Conservation (phyloP, 140 eudicot genomes). For the Senecio squalidus region DNA sequence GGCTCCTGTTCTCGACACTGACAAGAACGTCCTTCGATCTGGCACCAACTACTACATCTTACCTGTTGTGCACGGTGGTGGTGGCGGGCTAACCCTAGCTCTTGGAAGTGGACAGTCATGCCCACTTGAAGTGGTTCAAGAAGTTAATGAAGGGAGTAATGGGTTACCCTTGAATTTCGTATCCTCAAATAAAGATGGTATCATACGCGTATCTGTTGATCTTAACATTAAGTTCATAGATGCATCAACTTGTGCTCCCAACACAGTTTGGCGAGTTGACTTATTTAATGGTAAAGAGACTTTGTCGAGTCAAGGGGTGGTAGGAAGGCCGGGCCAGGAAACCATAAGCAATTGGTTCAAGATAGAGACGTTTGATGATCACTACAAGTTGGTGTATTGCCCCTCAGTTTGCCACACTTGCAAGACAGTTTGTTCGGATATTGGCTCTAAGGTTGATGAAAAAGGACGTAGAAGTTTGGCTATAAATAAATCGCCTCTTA, state of each 20-base stretch:
- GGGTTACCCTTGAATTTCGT: conserved; percentile 21
- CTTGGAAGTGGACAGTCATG: conserved; percentile 1
- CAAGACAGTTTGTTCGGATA: conserved; percentile 30
- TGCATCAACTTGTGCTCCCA: not conserved
- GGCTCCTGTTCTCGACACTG: conserved; percentile 14
- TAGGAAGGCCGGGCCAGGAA: conserved; percentile 22
- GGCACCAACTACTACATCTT: conserved; percentile 20
- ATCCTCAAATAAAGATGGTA: conserved; percentile 17
- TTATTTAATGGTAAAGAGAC: not conserved
- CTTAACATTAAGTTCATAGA: conserved; percentile 28
- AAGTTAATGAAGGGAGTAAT: not conserved
- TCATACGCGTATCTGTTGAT: conserved; percentile 29
- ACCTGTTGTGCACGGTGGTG: conserved; percentile 14
- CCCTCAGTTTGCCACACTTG: conserved; percentile 38
- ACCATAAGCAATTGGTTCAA: too few relatives aligned
- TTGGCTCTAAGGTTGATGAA: conserved; percentile 19
- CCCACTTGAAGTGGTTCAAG: conserved; percentile 31
- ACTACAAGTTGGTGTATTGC: conserved; percentile 37
- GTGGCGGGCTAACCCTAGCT: conserved; percentile 24
- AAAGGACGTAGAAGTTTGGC: conserved; percentile 32
- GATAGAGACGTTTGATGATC: conserved; percentile 29
- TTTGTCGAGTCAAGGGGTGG: conserved; percentile 8
- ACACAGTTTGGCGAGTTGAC: conserved; percentile 18
- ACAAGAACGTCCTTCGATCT: conserved; percentile 14
- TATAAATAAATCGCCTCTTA: conserved; percentile 22